These are phyloP conservation scores for Phaeophleospora eucalypticola DNA, from an alignment of 2,329 filamentous ascomycete species.

Conservation along the genomic window DNA sequence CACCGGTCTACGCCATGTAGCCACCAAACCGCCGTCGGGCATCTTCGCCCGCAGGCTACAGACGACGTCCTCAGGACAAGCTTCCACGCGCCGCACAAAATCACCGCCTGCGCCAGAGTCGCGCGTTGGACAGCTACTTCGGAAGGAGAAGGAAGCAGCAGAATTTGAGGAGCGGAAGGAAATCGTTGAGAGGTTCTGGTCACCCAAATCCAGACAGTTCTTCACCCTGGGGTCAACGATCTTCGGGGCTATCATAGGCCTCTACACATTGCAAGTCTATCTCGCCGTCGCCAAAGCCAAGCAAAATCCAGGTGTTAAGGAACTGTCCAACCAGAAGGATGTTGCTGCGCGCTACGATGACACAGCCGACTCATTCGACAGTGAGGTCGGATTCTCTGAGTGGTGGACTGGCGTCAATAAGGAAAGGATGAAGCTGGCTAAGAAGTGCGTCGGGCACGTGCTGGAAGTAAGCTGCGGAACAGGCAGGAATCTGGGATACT, in stretches of 20 bases:
- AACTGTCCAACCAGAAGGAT: constrained; percentile 34
- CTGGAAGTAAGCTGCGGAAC: constrained; percentile 49
- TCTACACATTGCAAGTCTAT: constrained; percentile 39
- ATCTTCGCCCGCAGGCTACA: neutral
- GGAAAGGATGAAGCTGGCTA: constrained; percentile 39
- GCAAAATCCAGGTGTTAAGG: constrained; percentile 21
- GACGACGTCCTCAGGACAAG: too few species aligned
- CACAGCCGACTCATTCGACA: constrained; percentile 44
- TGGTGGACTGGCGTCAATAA: constrained; percentile 39
- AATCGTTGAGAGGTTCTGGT: too few species aligned
- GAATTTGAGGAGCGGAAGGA: too few species aligned
- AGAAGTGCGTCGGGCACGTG: constrained; percentile 43
- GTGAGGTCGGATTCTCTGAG: constrained; percentile 45
- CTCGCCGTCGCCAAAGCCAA: constrained; percentile 28
- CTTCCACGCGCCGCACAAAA: neutral
- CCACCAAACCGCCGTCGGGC: constrained; percentile 6
- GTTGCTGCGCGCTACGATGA: constrained; percentile 45
- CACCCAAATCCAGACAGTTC: too few species aligned
- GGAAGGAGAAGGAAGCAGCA: too few species aligned
- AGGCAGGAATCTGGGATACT: constrained; percentile 47
- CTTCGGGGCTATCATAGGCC: constrained; percentile 37
- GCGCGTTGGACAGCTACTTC: too few species aligned
- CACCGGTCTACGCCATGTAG: constrained; percentile 19
- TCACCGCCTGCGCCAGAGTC: too few species aligned
- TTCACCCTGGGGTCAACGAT: too few species aligned